phyloP scores from a whole-genome alignment of 306 rosid species.

The Inga leiocalycina region DNA sequence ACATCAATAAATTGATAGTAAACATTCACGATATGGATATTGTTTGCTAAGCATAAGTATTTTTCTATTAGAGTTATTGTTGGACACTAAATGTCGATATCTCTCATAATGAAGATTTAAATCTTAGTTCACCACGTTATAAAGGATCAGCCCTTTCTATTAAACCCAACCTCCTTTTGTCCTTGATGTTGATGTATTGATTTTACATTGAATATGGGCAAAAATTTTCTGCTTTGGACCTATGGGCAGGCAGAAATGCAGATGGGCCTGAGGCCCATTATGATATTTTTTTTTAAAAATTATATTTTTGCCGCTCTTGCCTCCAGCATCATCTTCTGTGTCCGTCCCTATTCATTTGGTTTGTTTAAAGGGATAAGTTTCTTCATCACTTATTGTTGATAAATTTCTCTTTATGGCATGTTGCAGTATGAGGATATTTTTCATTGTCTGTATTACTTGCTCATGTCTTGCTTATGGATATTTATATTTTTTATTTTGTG shows the following conservation, averaged over 20 bases:
- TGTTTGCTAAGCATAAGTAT: too few species aligned
- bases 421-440: too few species aligned
- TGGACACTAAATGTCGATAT: too few species aligned
- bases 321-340: not conserved
- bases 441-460: too few species aligned
- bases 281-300: not conserved
- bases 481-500: too few species aligned
- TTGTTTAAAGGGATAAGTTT: not conserved
- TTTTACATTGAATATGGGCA: not conserved
- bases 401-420: too few species aligned
- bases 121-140: too few species aligned
- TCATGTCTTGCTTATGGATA: too few species aligned
- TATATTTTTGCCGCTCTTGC: not conserved
- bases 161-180: too few species aligned
- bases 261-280: not conserved
- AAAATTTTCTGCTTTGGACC: not conserved
- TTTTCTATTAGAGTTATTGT: too few species aligned
- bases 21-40: not conserved
- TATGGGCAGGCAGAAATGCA: not conserved
- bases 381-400: too few species aligned
- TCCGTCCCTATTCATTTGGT: not conserved
- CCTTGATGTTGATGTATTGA: not conserved
- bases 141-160: accelerated
- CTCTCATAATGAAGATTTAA: accelerated
- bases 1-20: not conserved